Evolutionary conservation across 805 yeast genomes (phyloP).

Genomic region (Clavispora vitiphila): DNA sequence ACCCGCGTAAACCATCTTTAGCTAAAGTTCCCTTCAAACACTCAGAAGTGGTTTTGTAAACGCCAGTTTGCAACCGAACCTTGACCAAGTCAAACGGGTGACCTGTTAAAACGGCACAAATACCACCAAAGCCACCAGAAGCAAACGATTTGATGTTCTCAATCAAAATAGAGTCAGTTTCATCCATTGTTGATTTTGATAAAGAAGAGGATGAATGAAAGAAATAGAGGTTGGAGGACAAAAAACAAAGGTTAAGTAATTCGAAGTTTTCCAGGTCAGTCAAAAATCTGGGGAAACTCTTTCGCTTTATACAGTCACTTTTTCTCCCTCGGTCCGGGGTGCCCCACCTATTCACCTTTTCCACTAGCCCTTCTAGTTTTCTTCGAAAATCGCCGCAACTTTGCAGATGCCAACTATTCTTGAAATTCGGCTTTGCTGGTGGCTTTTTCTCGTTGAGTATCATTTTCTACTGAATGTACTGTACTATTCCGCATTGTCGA

Average conservation of each 20-base stretch:
- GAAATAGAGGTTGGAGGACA: neutral
- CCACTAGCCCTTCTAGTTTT: too few relatives aligned
- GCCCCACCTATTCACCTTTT: constrained; percentile 1
- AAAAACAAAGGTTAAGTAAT: too few relatives aligned
- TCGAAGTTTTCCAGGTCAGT: neutral
- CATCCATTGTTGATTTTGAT: constrained; percentile 28
- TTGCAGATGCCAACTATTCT: too few relatives aligned
- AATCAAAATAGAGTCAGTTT: constrained; percentile 44
- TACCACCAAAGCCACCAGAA: constrained; percentile 95
- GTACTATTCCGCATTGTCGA: too few relatives aligned
- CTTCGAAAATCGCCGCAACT: too few relatives aligned
- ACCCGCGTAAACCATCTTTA: constrained; percentile 73
- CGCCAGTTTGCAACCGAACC: constrained; percentile 85
- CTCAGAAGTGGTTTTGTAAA: constrained; percentile 54
- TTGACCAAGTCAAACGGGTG: constrained; percentile 95
- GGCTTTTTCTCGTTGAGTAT: too few relatives aligned
- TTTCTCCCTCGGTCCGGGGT: constrained; percentile 2
- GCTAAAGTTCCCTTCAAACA: constrained; percentile 68
- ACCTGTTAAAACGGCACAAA: constrained; percentile 92
- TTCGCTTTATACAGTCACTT: neutral
- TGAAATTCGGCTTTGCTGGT: too few relatives aligned
- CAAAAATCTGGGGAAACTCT: neutral
- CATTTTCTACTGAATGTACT: too few relatives aligned
- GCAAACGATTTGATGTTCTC: constrained; percentile 84
- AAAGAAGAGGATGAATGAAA: neutral